phyloP scores from a whole-genome alignment of 805 yeast species.

The Candida caryicola region DNA sequence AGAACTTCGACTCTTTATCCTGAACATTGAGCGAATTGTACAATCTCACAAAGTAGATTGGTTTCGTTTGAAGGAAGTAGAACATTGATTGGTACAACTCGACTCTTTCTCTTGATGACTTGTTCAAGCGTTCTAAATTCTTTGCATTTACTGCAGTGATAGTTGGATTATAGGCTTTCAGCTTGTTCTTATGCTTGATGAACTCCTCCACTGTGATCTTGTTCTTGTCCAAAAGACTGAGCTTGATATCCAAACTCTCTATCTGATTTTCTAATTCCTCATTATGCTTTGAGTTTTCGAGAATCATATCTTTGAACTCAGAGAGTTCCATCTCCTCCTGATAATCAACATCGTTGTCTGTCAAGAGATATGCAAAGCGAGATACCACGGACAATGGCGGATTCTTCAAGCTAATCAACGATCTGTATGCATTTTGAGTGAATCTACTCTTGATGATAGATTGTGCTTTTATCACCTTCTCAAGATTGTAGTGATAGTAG shows the following conservation, averaged over 20 bases:
- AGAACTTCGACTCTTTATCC: conserved; percentile 6
- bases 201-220: conserved; percentile 76
- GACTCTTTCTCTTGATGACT: conserved; percentile 48
- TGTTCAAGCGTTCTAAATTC: conserved; percentile 32
- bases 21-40: conserved; percentile 31
- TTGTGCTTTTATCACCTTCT: conserved; percentile 70
- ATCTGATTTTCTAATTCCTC: conserved; percentile 71
- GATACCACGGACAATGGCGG: conserved; percentile 78
- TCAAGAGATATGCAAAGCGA: conserved; percentile 71
- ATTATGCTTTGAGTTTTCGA: conserved; percentile 65
- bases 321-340: conserved; percentile 72
- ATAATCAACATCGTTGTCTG: conserved; percentile 69
- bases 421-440: conserved; percentile 69
- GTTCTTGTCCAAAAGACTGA: conserved; percentile 74
- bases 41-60: conserved; percentile 62
- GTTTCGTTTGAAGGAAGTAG: conserved; percentile 80
- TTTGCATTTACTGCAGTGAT: conserved; percentile 16
- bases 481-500: conserved; percentile 55
- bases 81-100: conserved; percentile 76
- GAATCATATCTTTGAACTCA: conserved; percentile 62
- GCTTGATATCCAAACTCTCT: conserved; percentile 73
- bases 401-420: conserved; percentile 63
- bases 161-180: conserved; percentile 21
- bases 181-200: conserved; percentile 41
- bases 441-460: conserved; percentile 65